Evolutionary conservation across 768 basidiomycete genomes (phyloP), one percentile per base, ranked within the genome.

Genomic region (Termitomyces sp.): DNA sequence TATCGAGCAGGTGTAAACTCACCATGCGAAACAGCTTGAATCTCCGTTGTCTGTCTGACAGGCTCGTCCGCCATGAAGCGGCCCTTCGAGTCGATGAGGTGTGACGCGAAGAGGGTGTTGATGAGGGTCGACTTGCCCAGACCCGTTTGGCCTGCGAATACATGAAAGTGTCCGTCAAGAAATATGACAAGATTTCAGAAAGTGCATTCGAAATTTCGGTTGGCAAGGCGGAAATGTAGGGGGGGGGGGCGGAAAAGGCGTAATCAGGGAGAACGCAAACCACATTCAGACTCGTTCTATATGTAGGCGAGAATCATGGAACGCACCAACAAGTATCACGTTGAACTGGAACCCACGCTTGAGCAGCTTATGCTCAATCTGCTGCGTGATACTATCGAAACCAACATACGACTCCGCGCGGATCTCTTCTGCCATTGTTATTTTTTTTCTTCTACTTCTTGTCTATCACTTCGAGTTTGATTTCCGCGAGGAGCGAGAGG

Each of bases 301-400:
- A 15, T 14, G 26, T 48, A 42, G 21, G 43, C 7, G 30, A 30
- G 41, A 38, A 46, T 46, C 10, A 30, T 51, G 56, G 61, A 47
- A 82, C 88, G 66, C 63, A 95, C 95, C 96, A 65, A 89, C 96
- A 60, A 93, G 89, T 68, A 98, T 98, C 59, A 97, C 90, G 68
- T 98, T 98, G 84, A 98, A 98, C 79, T 98, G 93, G 81, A 98
- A 98, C 59, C 96, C 96, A 61, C 96, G 86, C 78, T 98, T 98
- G 77, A 98, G 83, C 62, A 98, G 88, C 83, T 98, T 98, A 82
- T 95, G 91, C 80, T 99, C 96, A 65, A 98, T 98, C 75, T 98
- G 96, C 67, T 86, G 84, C 57, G 94, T 96, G 72, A 98, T 97
- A 62, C 89, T 86, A 81, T 98, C 95, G 78, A 98, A 98, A 68